Percentiles rank a stretch among this genome's conserved stretches.
phyloP scores from a whole-genome alignment of 2,329 filamentous ascomycete genomes.

The Dendrostoma leiphaemia region DNA sequence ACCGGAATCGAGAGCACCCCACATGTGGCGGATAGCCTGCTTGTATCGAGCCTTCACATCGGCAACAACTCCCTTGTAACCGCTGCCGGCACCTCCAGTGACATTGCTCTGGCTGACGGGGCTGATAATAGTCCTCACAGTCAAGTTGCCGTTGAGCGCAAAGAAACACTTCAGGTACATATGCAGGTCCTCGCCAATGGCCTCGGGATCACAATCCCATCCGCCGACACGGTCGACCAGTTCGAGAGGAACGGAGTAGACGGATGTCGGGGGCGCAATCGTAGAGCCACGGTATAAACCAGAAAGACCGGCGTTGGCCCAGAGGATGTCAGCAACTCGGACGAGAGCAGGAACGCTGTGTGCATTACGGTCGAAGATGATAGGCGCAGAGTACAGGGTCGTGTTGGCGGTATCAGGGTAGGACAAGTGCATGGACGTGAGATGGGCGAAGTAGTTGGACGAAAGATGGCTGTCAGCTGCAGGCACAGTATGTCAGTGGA shows the following conservation, averaged over 20 bases:
- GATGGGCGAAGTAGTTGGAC: slow-evolving; percentile 63
- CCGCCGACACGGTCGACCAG: slow-evolving; percentile 68
- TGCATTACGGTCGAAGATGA: slow-evolving; percentile 73
- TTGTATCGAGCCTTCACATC: slow-evolving; percentile 67
- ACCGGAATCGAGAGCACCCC: slow-evolving; percentile 69
- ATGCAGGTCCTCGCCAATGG: slow-evolving; percentile 74
- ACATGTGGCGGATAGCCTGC: slow-evolving; percentile 74
- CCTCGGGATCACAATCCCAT: slow-evolving; percentile 69
- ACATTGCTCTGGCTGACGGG: slow-evolving; percentile 74
- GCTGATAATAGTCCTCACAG: slow-evolving; percentile 61
- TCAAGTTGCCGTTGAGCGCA: slow-evolving; percentile 67
- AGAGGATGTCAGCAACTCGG: slow-evolving; percentile 69
- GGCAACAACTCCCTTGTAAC: slow-evolving; percentile 50
- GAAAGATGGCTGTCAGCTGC: slow-evolving; percentile 70
- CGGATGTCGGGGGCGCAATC: slow-evolving; percentile 69
- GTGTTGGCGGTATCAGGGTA: slow-evolving; percentile 59
- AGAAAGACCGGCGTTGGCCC: slow-evolving; percentile 69
- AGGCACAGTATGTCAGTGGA: slow-evolving; percentile 28
- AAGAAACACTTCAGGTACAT: slow-evolving; percentile 81
- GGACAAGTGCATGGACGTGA: slow-evolving; percentile 61
- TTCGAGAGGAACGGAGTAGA: slow-evolving; percentile 68
- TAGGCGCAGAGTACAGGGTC: slow-evolving; percentile 67
- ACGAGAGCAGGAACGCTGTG: slow-evolving; percentile 66
- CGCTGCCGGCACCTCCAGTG: slow-evolving; percentile 55
- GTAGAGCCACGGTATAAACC: slow-evolving; percentile 63